Evolutionary conservation across 2,329 filamentous ascomycete species (phyloP).

Genomic region (Polytolypa hystricis): DNA sequence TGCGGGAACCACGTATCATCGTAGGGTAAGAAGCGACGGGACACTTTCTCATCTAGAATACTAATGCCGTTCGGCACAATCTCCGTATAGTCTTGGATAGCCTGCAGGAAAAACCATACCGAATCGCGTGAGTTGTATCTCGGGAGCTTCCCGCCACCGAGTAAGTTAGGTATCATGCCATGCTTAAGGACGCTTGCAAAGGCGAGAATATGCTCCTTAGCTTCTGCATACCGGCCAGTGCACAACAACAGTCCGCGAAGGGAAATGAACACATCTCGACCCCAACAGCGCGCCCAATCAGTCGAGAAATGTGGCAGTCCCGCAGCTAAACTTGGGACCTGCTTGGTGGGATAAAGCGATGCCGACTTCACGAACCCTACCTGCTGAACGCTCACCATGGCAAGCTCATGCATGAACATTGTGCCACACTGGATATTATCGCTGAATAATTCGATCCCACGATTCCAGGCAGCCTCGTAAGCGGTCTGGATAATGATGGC

Average conservation of each 20-base stretch:
- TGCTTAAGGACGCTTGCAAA: slow-evolving; percentile 97
- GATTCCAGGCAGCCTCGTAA: slow-evolving; percentile 72
- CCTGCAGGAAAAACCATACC: slow-evolving; percentile 95
- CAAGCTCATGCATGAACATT: slow-evolving; percentile 76
- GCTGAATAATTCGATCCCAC: slow-evolving; percentile 67
- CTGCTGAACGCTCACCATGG: slow-evolving; percentile 85
- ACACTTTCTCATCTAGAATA: slow-evolving; percentile 65
- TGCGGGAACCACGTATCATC: slow-evolving; percentile 88
- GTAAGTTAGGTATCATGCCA: slow-evolving; percentile 92
- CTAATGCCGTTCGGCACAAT: slow-evolving; percentile 66
- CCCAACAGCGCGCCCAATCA: slow-evolving; percentile 94
- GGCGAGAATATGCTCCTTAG: slow-evolving; percentile 84
- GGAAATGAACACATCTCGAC: slow-evolving; percentile 93
- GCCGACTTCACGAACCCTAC: slow-evolving; percentile 82
- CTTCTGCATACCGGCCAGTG: slow-evolving; percentile 77
- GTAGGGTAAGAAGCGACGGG: slow-evolving; percentile 81
- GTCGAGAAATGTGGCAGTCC: slow-evolving; percentile 89
- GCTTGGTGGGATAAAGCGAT: slow-evolving; percentile 76
- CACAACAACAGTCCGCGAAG: slow-evolving; percentile 83
- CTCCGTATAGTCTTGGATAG: slow-evolving; percentile 82
- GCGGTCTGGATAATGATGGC: slow-evolving; percentile 77
- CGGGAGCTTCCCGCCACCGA: slow-evolving; percentile 73
- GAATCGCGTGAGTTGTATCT: slow-evolving; percentile 95
- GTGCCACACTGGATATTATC: slow-evolving; percentile 69
- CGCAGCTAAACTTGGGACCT: slow-evolving; percentile 78